Percentiles rank a stretch among this genome's conserved stretches.
phyloP scores from a whole-genome alignment of 2,329 filamentous ascomycete species.

The Claviceps capensis region DNA sequence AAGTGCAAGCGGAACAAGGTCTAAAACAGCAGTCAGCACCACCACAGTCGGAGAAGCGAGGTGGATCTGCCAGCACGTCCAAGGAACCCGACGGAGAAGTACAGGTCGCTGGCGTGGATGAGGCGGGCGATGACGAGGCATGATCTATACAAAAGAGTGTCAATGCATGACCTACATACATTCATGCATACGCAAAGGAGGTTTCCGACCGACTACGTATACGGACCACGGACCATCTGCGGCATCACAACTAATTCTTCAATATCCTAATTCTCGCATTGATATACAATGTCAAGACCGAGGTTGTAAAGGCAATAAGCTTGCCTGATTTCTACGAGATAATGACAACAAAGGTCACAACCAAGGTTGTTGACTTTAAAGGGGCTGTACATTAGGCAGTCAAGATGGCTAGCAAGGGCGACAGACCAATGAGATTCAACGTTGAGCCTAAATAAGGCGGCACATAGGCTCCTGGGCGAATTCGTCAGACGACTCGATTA shows the following conservation, averaged over 20 bases:
- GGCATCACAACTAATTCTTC: neutral
- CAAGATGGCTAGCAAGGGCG: too few species aligned
- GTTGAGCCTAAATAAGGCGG: too few species aligned
- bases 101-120: constrained; percentile 1
- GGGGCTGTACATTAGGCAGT: too few species aligned
- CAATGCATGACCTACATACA: too few species aligned
- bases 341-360: neutral
- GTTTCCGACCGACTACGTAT: neutral
- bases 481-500: too few species aligned
- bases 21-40: neutral
- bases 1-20: neutral
- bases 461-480: too few species aligned
- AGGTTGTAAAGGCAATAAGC: neutral
- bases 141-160: neutral
- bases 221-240: neutral
- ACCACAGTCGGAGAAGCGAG: constrained; percentile 13
- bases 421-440: too few species aligned
- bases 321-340: neutral
- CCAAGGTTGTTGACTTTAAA: too few species aligned
- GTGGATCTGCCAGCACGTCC: neutral
- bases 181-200: too few species aligned
- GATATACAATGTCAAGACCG: neutral
- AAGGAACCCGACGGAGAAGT: neutral
- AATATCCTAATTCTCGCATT: neutral
- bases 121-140: neutral